These are phyloP conservation scores for Globisporangium nagaii DNA, from an alignment of 352 stramenopile genomes.

Conservation along the genomic window DNA sequence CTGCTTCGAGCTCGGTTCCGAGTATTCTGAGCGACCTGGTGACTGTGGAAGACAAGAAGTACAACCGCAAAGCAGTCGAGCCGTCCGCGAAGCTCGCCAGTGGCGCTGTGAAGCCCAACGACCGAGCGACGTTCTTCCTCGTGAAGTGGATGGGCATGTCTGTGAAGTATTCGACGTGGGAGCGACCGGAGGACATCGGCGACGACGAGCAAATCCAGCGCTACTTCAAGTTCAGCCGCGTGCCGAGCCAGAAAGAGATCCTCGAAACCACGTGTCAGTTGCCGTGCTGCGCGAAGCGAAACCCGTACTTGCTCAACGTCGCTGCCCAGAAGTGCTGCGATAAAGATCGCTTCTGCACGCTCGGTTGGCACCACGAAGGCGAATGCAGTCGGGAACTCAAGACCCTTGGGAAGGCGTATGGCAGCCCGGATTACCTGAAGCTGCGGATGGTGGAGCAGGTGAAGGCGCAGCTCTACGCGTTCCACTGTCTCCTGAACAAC, in stretches of 20 bases:
- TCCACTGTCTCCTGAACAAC: constrained; percentile 86
- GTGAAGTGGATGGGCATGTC: constrained; percentile 86
- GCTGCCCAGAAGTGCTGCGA: constrained; percentile 55
- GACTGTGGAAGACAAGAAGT: constrained; percentile 55
- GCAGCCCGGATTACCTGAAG: constrained; percentile 53
- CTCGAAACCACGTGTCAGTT: constrained; percentile 78
- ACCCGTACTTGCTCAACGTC: constrained; percentile 50
- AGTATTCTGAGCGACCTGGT: constrained; percentile 47
- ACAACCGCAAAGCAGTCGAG: constrained; percentile 42
- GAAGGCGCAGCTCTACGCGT: constrained; percentile 84
- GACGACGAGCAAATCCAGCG: constrained; percentile 86
- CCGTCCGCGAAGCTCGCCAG: constrained; percentile 13
- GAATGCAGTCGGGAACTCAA: constrained; percentile 80
- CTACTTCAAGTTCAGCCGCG: constrained; percentile 86
- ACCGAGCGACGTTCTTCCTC: constrained; percentile 76
- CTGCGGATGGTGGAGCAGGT: constrained; percentile 83
- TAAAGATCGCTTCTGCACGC: constrained; percentile 82
- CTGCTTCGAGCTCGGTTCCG: constrained; percentile 21
- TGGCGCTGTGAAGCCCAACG: constrained; percentile 12
- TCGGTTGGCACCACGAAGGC: constrained; percentile 62
- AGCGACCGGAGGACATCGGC: constrained; percentile 84
- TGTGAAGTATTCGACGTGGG: constrained; percentile 84
- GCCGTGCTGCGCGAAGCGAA: constrained; percentile 76
- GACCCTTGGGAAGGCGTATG: constrained; percentile 58
- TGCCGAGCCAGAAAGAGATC: constrained; percentile 82